A percentile compares a stretch with the other conserved stretches of the same genome.
phyloP scores from a whole-genome alignment of 2,329 filamentous ascomycete genomes.

The Lasiodiplodia theobromae region DNA sequence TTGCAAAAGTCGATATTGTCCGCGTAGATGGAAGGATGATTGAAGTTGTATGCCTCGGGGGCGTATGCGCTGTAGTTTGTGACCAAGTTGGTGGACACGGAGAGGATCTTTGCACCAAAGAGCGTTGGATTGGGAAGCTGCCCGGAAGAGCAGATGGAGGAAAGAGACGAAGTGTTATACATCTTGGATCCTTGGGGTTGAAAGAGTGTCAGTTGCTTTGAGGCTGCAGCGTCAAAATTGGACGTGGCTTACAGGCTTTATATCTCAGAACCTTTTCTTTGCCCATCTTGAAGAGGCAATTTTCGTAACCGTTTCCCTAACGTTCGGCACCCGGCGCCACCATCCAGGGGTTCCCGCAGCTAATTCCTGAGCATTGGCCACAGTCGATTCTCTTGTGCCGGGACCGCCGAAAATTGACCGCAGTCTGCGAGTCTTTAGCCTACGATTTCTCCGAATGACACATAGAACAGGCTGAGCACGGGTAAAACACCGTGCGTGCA shows the following conservation, averaged over 20 bases:
- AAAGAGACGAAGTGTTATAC: conserved; percentile 30
- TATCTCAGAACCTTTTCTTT: neutral
- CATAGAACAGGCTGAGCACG: too few species aligned
- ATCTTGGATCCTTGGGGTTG: conserved; percentile 9
- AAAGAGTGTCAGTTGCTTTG: neutral
- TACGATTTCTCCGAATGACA: too few species aligned
- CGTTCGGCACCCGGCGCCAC: too few species aligned
- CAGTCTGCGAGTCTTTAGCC: neutral
- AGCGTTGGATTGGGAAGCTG: conserved; percentile 26
- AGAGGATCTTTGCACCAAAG: conserved; percentile 32
- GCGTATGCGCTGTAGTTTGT: conserved; percentile 32
- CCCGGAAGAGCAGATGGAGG: conserved; percentile 21
- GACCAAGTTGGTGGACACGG: conserved; percentile 32
- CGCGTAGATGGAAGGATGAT: conserved; percentile 22
- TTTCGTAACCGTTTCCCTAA: neutral
- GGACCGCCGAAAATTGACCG: neutral
- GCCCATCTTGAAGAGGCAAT: neutral
- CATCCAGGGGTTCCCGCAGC: too few species aligned
- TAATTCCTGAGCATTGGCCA: too few species aligned
- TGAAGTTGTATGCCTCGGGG: conserved; percentile 31
- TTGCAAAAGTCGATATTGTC: conserved; percentile 34
- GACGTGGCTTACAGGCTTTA: neutral
- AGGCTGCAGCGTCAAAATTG: neutral
- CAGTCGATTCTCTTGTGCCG: neutral
- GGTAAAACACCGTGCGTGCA: too few species aligned